Evolutionary conservation across 2,329 filamentous ascomycete species (phyloP), one percentile per base, ranked within the genome.

Genomic region (Phialophora chinensis): DNA sequence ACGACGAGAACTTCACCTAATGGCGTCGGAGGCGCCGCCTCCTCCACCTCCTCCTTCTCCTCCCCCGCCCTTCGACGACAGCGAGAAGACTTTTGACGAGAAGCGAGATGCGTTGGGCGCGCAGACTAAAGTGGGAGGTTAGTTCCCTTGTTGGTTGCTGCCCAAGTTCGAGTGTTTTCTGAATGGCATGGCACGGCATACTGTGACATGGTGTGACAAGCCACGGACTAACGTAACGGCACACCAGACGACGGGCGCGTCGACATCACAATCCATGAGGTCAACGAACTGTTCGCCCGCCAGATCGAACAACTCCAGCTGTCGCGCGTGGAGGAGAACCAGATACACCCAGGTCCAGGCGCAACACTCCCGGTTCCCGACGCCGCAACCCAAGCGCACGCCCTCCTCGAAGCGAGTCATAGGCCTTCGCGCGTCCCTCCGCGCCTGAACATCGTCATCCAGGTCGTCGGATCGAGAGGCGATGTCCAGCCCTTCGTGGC

Each of bases 401-500:
- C 88, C 10, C 88, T 85, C 49, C 81, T 93, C 2, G 89, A 88
- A 63, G 88, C 88, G 44, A 81, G 82, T 57, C 86, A 87, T 7
- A 27, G 88, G 73, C 82, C 76, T 4, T 83, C 82, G 1, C 84
- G 85, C 6, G 84, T 86, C 0, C 80, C 78, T 52, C 79, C 91
- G 57, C 91, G 91, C 75, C 82, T 92, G 23, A 91, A 91, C 76
- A 82, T 92, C 31, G 90, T 91, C 52, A 87, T 92, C 59, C 90
- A 92, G 72, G 89, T 92, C 25, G 89, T 92, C 8, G 90, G 90
- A 5, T 91, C 88, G 8, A 82, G 90, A 42, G 90, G 90, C 57
- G 90, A 92, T 73, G 89, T 92, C 1, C 90, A 93, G 75, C 90
- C 90, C 0, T 92, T 92, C 73, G 82, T 92, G 23, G 89, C 90